phyloP scores from a whole-genome alignment of 352 stramenopile genomes.

The Globisporangium recalcitrans region DNA sequence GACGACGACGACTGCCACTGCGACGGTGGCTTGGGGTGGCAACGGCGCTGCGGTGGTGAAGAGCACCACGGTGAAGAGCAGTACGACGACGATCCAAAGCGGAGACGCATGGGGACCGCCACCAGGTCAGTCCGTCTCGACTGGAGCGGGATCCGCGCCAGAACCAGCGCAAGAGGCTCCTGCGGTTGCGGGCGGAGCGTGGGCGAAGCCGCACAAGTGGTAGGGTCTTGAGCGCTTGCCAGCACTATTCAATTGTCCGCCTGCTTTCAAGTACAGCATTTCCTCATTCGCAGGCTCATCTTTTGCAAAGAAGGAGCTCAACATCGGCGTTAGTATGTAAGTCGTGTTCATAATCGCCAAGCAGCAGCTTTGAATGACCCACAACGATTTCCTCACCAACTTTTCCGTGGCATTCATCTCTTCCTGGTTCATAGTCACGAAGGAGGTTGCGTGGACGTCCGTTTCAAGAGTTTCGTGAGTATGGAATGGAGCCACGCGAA shows the following conservation, averaged over 20 bases:
- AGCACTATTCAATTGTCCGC: not conserved
- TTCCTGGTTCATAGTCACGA: not conserved
- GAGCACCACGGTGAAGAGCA: constrained; percentile 1
- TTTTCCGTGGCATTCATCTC: not conserved
- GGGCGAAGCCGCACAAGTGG: constrained; percentile 67
- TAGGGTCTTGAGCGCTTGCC: constrained; percentile 8
- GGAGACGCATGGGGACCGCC: constrained; percentile 13
- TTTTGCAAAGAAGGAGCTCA: not conserved
- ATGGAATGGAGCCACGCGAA: not conserved
- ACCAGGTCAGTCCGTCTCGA: constrained; percentile 23
- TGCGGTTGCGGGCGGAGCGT: constrained; percentile 26
- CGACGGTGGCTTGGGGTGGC: constrained; percentile 14
- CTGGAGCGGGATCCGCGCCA: constrained; percentile 14
- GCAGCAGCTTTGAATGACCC: not conserved
- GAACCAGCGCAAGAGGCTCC: not conserved
- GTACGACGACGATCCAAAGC: constrained; percentile 16
- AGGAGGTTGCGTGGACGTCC: not conserved
- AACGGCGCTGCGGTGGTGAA: constrained; percentile 10
- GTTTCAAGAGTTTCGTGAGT: constrained; percentile 1
- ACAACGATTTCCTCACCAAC: not conserved
- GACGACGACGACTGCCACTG: constrained; percentile 7
- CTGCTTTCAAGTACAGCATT: not conserved
- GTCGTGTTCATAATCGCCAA: not conserved
- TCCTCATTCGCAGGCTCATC: not conserved
- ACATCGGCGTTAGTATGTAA: not conserved